These are phyloP conservation scores for Ilyonectria destructans DNA, from an alignment of 2,329 filamentous ascomycete species.

Conservation along the genomic window DNA sequence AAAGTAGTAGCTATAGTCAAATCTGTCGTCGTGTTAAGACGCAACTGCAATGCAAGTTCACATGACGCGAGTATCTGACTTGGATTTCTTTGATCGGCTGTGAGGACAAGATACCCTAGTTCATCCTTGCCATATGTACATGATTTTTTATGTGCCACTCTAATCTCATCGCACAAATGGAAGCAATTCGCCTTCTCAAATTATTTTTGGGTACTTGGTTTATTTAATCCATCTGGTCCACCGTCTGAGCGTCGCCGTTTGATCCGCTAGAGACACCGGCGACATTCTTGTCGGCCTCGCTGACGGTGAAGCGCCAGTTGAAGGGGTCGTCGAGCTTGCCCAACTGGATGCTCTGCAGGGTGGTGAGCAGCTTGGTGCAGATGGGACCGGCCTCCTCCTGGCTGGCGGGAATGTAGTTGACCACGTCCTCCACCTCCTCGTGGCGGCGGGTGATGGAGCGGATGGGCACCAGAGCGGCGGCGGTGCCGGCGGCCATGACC, in stretches of 20 bases:
- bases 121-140: neutral
- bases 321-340: conserved; percentile 85
- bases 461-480: conserved; percentile 92
- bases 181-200: conserved; percentile 1
- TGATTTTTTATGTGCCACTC: neutral
- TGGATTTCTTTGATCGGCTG: neutral
- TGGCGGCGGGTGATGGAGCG: conserved; percentile 85
- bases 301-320: conserved; percentile 76
- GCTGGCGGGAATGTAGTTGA: conserved; percentile 69
- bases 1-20: neutral
- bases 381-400: conserved; percentile 81
- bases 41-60: neutral
- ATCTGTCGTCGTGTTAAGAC: neutral
- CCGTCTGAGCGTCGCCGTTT: conserved; percentile 49
- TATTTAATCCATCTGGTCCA: conserved; percentile 54
- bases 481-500: conserved; percentile 93
- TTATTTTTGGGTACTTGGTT: conserved; percentile 12
- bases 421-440: conserved; percentile 61
- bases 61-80: neutral
- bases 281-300: conserved; percentile 62
- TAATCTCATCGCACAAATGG: neutral
- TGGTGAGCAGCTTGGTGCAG: conserved; percentile 80
- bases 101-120: neutral
- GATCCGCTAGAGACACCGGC: conserved; percentile 40
- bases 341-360: conserved; percentile 88